Percentiles rank a stretch among this genome's conserved stretches.
phyloP scores from a whole-genome alignment of 2,329 filamentous ascomycete species.

The Pyricularia pennisetigena region DNA sequence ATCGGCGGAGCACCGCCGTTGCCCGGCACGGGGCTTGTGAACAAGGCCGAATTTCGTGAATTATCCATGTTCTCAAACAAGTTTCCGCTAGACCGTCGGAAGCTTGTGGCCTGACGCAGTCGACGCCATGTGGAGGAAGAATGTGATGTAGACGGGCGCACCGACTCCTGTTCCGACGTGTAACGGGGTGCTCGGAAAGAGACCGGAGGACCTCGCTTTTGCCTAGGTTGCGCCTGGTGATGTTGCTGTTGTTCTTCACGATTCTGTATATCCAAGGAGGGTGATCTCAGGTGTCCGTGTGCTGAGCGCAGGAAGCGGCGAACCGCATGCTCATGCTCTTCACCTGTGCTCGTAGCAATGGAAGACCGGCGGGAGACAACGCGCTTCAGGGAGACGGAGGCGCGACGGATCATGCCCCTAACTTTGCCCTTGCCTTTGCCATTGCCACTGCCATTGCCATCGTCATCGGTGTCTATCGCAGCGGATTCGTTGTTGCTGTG shows the following conservation, averaged over 20 bases:
- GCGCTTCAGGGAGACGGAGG: slow-evolving; percentile 41
- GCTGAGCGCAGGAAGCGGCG: slow-evolving; percentile 11
- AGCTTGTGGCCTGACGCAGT: slow-evolving; percentile 39
- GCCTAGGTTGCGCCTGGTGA: slow-evolving; percentile 9
- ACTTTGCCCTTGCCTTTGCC: slow-evolving; percentile 22
- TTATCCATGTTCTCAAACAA: slow-evolving; percentile 25
- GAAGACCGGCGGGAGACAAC: slow-evolving; percentile 40
- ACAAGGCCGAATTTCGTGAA: slow-evolving; percentile 21
- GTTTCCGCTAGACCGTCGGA: slow-evolving; percentile 30
- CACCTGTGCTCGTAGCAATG: slow-evolving; percentile 19
- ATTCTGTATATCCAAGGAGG: background rate
- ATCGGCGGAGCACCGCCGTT: slow-evolving; percentile 45
- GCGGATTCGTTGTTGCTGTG: slow-evolving; percentile 7
- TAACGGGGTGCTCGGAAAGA: background rate
- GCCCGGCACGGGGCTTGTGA: slow-evolving; percentile 28
- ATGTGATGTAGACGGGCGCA: slow-evolving; percentile 35
- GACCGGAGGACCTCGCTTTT: background rate
- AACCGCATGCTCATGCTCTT: slow-evolving; percentile 13
- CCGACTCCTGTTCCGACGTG: background rate
- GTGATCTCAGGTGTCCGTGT: slow-evolving; percentile 17
- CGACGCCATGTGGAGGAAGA: slow-evolving; percentile 35
- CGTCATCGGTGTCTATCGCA: slow-evolving; percentile 1
- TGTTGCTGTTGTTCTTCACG: background rate
- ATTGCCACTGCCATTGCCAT: slow-evolving; percentile 13
- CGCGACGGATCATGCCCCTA: slow-evolving; percentile 43